A percentile compares a stretch with the other conserved stretches of the same genome.
Conservation (phyloP, 2,329 filamentous ascomycete species). For the Cyclaneusma minus region DNA sequence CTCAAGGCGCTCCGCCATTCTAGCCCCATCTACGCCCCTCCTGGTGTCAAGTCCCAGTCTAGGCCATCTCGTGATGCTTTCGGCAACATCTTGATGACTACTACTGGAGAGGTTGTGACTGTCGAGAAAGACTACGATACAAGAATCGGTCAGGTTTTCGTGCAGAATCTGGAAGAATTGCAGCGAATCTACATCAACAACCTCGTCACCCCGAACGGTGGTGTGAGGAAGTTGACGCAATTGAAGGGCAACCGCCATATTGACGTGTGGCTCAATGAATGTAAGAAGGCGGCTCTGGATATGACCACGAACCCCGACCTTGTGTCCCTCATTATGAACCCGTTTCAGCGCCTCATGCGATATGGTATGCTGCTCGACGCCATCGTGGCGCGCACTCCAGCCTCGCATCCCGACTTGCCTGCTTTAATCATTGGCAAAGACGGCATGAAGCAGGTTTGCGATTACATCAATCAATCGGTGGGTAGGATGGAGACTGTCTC, state of each 20-base stretch:
- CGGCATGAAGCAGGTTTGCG: conserved; percentile 93
- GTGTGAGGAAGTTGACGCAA: conserved; percentile 35
- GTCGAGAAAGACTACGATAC: conserved; percentile 45
- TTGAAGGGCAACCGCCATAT: no score
- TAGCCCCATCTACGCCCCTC: no score
- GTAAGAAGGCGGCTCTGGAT: conserved; percentile 81
- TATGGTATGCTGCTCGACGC: conserved; percentile 78
- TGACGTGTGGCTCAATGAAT: conserved; percentile 83
- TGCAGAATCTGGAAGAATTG: conserved; percentile 44
- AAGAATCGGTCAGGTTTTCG: conserved; percentile 41
- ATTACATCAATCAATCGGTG: conserved; percentile 82
- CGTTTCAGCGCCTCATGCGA: conserved; percentile 85
- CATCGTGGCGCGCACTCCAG: conserved; percentile 63
- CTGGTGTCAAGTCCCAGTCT: no score
- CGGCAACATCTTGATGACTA: no score
- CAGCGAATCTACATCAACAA: conserved; percentile 51
- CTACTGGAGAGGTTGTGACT: no score
- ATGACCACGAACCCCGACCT: conserved; percentile 89
- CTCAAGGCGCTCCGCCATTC: conserved; percentile 65
- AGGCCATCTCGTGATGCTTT: no score
- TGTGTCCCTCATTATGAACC: conserved; percentile 92
- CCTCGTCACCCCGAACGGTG: conserved; percentile 46
- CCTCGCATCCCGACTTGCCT: conserved; percentile 68
- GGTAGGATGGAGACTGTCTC: no score
- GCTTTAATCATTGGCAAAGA: no score